Conservation (phyloP, 1,284 basidiomycete genomes). For the Tylopilus orsonianus region DNA sequence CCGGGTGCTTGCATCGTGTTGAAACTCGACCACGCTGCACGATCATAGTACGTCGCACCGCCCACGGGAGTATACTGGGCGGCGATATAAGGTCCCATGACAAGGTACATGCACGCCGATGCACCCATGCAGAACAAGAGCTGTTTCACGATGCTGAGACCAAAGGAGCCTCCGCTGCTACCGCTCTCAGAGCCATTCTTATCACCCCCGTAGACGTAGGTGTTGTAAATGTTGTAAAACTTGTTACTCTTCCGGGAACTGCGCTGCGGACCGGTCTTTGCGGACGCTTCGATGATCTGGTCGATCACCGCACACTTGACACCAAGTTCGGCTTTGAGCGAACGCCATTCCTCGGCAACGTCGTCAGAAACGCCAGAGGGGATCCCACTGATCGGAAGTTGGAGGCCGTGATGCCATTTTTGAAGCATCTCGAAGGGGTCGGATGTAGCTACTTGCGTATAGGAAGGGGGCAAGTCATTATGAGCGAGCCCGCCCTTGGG, state of each 20-base stretch:
- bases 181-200: conserved; percentile 20
- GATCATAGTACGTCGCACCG: conserved; percentile 73
- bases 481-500: conserved; percentile 48
- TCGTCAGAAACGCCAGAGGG: conserved; percentile 60
- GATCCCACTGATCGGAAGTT: conserved; percentile 54
- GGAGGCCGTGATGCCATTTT: conserved; percentile 67
- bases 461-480: conserved; percentile 67
- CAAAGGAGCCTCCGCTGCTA: conserved; percentile 25
- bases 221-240: conserved; percentile 84
- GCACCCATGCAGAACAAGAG: conserved; percentile 53
- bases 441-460: conserved; percentile 53
- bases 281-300: conserved; percentile 55
- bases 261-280: conserved; percentile 38
- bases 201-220: conserved; percentile 62
- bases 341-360: conserved; percentile 66
- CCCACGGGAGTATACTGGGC: conserved; percentile 54
- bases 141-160: conserved; percentile 39
- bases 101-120: conserved; percentile 55
- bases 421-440: conserved; percentile 59
- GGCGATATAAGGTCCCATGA: conserved; percentile 56
- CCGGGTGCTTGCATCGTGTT: conserved; percentile 66
- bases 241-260: conserved; percentile 43
- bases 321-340: conserved; percentile 74
- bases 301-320: conserved; percentile 78
- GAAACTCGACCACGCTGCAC: conserved; percentile 75